Base-by-base conservation (phyloP, 2,329 filamentous ascomycete genomes). In the Colletotrichum cereale region DNA sequence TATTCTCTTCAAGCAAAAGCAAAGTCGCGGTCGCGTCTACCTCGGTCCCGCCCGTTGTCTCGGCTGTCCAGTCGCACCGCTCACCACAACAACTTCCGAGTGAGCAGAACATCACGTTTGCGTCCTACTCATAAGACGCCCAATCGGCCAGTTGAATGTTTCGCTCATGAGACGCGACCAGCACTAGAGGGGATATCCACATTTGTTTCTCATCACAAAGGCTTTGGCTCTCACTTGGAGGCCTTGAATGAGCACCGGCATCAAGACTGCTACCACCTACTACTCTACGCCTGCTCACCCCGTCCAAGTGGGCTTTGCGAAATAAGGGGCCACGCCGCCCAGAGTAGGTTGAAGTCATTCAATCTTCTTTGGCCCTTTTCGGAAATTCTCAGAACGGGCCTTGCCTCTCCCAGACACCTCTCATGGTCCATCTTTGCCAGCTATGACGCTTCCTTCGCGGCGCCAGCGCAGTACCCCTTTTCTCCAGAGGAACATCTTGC, bases 381-480 rank as follows among this genome's bases (percentile, higher is more conserved):
- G 65, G 48, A 55, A 55, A 55, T 53, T 40, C 58, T 48, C 42
- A 58, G 58, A 61, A 58, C 69, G 69, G 66, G 57, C 58, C 47
- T 69, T 24, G 34, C 24, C 42, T 48, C 34, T 60, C 63, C 53
- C 63, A 42, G 64, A 50, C 55, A 72, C 58, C 50, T 67, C 69
- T 55, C 56, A 69, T 68, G 65, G 65, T 78, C 77, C 78, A 74
- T 75, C 78, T 77, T 80, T 78, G 80, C 74, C 78, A 79, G 81
- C 79, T 80, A 89, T 89, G 87, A 84, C 85, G 77, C 80, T 81
- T 76, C 81, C 82, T 77, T 82, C 79, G 77, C 81, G 82, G 73
- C 84, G 82, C 76, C 82, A 83, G 79, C 84, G 85, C 80, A 84
- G 82, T 75, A 81, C 85, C 67, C 86, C 87, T 72, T 89, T 86